These are phyloP conservation scores for Kluyveromyces sp. DNA, from an alignment of 1,139 yeast species.

Conservation along the genomic window DNA sequence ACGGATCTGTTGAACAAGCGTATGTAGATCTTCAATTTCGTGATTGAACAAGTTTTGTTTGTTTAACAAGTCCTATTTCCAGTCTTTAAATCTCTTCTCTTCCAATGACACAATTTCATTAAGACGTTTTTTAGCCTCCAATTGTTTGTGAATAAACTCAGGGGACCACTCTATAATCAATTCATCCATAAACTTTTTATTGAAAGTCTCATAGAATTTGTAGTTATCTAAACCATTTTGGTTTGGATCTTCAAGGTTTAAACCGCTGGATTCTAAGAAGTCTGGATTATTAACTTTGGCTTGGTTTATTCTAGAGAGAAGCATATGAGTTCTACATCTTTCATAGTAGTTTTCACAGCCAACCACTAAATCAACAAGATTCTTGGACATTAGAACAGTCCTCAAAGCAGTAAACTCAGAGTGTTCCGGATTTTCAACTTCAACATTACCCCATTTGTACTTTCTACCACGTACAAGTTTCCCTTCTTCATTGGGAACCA, in stretches of 20 bases:
- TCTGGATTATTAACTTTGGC: constrained; percentile 16
- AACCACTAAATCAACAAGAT: constrained; percentile 52
- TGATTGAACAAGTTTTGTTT: constrained; percentile 50
- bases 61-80: constrained; percentile 52
- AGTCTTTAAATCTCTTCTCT: constrained; percentile 55
- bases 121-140: constrained; percentile 39
- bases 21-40: constrained; percentile 44
- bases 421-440: constrained; percentile 55
- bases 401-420: constrained; percentile 58
- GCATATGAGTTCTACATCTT: constrained; percentile 39
- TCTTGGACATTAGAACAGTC: constrained; percentile 41
- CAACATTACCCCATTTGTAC: constrained; percentile 70
- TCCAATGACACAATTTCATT: constrained; percentile 44
- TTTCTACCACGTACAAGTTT: constrained; percentile 50
- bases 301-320: constrained; percentile 34
- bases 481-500: constrained; percentile 31
- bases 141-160: constrained; percentile 40
- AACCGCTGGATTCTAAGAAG: constrained; percentile 3
- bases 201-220: constrained; percentile 35
- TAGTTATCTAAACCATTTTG: constrained; percentile 30
- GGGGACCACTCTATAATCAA: constrained; percentile 41
- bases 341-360: constrained; percentile 55
- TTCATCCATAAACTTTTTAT: constrained; percentile 34
- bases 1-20: constrained; percentile 33
- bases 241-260: constrained; percentile 28